These are phyloP conservation scores for Nepenthes alata DNA, from an alignment of 179 eudicot species.

Conservation along the genomic window DNA sequence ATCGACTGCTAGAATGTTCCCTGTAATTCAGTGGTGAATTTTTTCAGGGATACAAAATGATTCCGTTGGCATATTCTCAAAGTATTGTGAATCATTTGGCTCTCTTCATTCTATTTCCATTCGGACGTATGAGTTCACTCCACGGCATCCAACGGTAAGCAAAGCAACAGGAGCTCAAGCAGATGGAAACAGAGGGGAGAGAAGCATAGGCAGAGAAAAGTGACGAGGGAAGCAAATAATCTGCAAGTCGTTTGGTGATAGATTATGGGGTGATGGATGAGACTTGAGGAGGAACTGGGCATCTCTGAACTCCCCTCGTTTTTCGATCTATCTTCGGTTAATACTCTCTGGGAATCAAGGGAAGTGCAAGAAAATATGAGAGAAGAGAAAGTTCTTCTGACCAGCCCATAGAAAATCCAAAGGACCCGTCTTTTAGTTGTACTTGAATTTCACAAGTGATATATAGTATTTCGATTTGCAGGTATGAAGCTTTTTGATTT, in stretches of 20 bases:
- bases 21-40: too few species aligned
- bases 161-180: too few species aligned
- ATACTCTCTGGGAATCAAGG: not conserved
- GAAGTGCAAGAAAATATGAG: constrained; percentile 7
- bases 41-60: constrained; percentile 4
- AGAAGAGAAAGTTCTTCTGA: not conserved
- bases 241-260: constrained; percentile 12
- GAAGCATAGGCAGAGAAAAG: not conserved
- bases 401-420: not conserved
- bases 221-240: too few species aligned
- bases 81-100: not conserved
- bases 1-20: too few species aligned
- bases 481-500: not conserved
- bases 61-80: constrained; percentile 23
- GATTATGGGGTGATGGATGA: constrained; percentile 35
- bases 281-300: constrained; percentile 45
- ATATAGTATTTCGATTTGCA: not conserved
- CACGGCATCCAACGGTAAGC: not conserved
- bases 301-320: constrained; percentile 39
- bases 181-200: too few species aligned
- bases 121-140: constrained; percentile 1
- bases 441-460: too few species aligned
- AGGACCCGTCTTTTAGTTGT: too few species aligned
- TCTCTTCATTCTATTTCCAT: not conserved
- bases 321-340: not conserved